Evolutionary conservation across 345 rosid genomes (phyloP).

Genomic region (Xanthoceras sorbifolium): DNA sequence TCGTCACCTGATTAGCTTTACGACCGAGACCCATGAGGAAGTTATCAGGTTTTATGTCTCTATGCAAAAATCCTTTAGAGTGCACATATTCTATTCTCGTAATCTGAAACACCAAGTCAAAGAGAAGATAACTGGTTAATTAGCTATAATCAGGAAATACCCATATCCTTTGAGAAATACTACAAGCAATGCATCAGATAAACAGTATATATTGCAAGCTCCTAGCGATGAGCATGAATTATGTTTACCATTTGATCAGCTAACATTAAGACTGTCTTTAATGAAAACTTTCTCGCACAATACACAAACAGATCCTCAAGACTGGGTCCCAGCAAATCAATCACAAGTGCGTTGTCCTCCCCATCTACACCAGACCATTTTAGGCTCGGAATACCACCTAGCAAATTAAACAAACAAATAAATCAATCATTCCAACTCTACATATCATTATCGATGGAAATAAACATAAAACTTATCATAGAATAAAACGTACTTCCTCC

Average conservation of each 20-base stretch:
- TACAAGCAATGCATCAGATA: neutral
- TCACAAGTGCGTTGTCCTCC: conserved; percentile 71
- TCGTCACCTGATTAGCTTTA: conserved; percentile 73
- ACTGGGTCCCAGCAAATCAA: conserved; percentile 94
- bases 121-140: neutral
- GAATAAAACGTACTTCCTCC: conserved; percentile 69
- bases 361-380: conserved; percentile 90
- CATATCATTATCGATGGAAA: neutral
- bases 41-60: conserved; percentile 93
- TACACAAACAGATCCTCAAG: conserved; percentile 89
- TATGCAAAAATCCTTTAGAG: conserved; percentile 79
- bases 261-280: conserved; percentile 83
- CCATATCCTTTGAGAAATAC: neutral
- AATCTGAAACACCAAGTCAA: conserved; percentile 42
- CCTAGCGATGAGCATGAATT: neutral
- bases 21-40: conserved; percentile 88
- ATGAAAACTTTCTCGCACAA: conserved; percentile 84
- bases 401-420: neutral
- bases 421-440: neutral
- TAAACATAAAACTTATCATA: neutral
- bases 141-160: neutral
- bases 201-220: neutral
- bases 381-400: conserved; percentile 81
- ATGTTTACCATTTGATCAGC: conserved; percentile 89
- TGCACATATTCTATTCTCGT: conserved; percentile 81